These are phyloP conservation scores for Yamadazyma mexicana DNA, from an alignment of 1,139 yeast species.

Conservation along the genomic window DNA sequence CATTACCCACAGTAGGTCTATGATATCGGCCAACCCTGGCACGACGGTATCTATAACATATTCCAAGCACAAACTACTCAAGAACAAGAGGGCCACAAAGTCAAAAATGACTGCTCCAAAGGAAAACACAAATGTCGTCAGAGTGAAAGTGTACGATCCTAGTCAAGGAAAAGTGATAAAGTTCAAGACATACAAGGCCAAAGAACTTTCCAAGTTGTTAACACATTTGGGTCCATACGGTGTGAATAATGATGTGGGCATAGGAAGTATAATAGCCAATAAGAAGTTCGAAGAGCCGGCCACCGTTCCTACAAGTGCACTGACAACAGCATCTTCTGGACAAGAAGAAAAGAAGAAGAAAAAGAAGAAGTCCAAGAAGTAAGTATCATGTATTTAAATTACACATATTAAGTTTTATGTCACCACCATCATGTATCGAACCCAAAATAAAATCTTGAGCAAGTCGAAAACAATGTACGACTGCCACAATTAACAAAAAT, in stretches of 20 bases:
- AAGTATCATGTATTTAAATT: neutral
- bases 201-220: conserved; percentile 76
- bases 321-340: conserved; percentile 15
- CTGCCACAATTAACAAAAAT: too few relatives aligned
- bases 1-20: conserved; percentile 32
- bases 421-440: neutral
- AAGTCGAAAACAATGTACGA: neutral
- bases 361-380: conserved; percentile 15
- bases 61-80: conserved; percentile 23
- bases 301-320: conserved; percentile 8
- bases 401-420: neutral
- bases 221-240: conserved; percentile 88
- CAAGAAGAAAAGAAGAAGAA: conserved; percentile 19
- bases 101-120: conserved; percentile 14
- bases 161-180: conserved; percentile 66
- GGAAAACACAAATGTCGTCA: conserved; percentile 38
- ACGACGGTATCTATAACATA: conserved; percentile 43
- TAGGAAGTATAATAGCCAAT: conserved; percentile 45
- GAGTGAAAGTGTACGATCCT: conserved; percentile 73
- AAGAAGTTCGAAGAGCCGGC: conserved; percentile 29
- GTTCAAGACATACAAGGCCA: conserved; percentile 60
- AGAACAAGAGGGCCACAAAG: conserved; percentile 8
- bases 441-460: neutral
- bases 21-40: conserved; percentile 39
- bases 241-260: conserved; percentile 44